Conservation (phyloP, 2,329 filamentous ascomycete species). For the Geoglossum cookeanum region DNA sequence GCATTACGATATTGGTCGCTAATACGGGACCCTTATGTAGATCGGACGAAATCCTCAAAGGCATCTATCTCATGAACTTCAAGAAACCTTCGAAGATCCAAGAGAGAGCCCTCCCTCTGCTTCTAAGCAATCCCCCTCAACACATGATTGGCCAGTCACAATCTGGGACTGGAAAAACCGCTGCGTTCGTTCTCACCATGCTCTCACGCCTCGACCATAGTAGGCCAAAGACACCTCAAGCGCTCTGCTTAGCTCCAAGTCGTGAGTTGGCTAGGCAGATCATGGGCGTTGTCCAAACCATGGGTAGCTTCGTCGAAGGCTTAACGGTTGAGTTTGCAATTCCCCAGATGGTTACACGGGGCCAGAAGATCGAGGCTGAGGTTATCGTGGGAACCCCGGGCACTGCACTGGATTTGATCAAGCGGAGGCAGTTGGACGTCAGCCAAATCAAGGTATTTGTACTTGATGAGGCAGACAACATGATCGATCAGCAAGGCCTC, state of each 20-base stretch:
- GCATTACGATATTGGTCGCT: conserved; percentile 3
- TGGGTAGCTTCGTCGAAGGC: conserved; percentile 66
- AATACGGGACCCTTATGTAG: conserved; percentile 20
- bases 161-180: conserved; percentile 95
- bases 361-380: conserved; percentile 49
- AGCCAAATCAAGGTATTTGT: conserved; percentile 63
- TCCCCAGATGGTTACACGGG: conserved; percentile 53
- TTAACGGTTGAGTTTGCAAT: conserved; percentile 67
- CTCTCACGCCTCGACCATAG: conserved; percentile 66
- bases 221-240: conserved; percentile 54
- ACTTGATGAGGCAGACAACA: conserved; percentile 95
- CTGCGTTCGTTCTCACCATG: conserved; percentile 85
- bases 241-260: conserved; percentile 74
- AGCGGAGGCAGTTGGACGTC: conserved; percentile 53
- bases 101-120: conserved; percentile 77
- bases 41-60: conserved; percentile 48
- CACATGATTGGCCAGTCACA: conserved; percentile 99
- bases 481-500: conserved; percentile 88
- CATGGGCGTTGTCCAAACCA: conserved; percentile 59
- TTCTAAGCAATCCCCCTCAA: conserved; percentile 65
- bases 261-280: conserved; percentile 93
- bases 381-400: conserved; percentile 88
- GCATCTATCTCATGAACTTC: conserved; percentile 67
- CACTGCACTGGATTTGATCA: conserved; percentile 75
- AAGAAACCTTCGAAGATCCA: conserved; percentile 95